phyloP scores from a whole-genome alignment of 768 basidiomycete species.

The Psilocybe azurescens region DNA sequence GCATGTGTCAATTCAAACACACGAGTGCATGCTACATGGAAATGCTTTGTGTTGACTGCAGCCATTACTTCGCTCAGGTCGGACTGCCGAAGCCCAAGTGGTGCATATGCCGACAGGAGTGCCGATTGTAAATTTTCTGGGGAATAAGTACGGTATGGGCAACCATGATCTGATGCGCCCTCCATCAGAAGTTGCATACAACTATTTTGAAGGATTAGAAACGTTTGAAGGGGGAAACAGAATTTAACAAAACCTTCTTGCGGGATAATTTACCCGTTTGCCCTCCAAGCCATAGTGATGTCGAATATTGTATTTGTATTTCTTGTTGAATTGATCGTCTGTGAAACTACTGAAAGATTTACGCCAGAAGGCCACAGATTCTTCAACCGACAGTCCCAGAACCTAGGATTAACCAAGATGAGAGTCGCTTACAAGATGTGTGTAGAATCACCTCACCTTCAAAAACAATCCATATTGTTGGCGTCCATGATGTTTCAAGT shows the following conservation, averaged over 20 bases:
- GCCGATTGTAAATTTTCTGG: constrained; percentile 82
- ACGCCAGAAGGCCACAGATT: constrained; percentile 93
- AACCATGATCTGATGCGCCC: constrained; percentile 75
- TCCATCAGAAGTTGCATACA: constrained; percentile 87
- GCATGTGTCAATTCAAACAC: constrained; percentile 95
- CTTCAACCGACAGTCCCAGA: constrained; percentile 91
- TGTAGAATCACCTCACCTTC: constrained; percentile 63
- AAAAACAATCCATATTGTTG: constrained; percentile 93
- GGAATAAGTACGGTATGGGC: constrained; percentile 92
- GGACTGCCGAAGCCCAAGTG: constrained; percentile 62
- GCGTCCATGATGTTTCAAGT: constrained; percentile 92
- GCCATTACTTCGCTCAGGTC: constrained; percentile 86
- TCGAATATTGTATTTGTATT: constrained; percentile 96
- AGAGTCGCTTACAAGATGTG: neutral
- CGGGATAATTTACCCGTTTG: constrained; percentile 91
- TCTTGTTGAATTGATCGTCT: constrained; percentile 98
- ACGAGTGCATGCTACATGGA: constrained; percentile 95
- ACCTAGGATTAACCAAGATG: constrained; percentile 54
- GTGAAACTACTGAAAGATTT: constrained; percentile 81
- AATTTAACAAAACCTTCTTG: constrained; percentile 66
- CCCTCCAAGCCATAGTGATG: constrained; percentile 96
- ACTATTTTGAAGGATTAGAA: constrained; percentile 43
- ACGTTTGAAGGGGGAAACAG: too few species aligned
- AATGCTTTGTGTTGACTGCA: constrained; percentile 80
- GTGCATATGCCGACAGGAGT: constrained; percentile 70